These are phyloP conservation scores for Henckelia pumila DNA, from an alignment of 257 asterid genomes.

Conservation along the genomic window DNA sequence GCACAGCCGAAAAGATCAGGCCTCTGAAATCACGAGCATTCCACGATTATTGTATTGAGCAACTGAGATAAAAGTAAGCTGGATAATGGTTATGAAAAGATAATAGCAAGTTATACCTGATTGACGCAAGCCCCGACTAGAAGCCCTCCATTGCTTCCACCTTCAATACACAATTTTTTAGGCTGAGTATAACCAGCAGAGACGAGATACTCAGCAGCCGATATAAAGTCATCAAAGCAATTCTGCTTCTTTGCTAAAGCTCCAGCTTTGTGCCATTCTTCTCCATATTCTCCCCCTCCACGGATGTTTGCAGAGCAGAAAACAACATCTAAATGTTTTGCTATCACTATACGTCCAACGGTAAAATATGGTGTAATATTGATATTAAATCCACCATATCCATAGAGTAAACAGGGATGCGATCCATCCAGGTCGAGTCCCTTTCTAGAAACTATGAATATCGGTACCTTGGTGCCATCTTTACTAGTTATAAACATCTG, in stretches of 20 bases:
- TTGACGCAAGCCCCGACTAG: constrained; percentile 65
- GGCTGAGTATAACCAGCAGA: constrained; percentile 57
- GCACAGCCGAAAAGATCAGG: constrained; percentile 77
- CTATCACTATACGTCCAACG: constrained; percentile 42
- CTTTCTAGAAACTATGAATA: constrained; percentile 56
- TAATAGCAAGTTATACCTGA: constrained; percentile 36
- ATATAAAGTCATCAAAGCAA: constrained; percentile 56
- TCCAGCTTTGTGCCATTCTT: constrained; percentile 73
- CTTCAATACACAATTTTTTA: constrained; percentile 61
- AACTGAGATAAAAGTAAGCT: neutral
- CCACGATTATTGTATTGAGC: neutral
- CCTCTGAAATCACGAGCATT: constrained; percentile 37
- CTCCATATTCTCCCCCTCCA: constrained; percentile 79
- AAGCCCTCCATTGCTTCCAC: constrained; percentile 73
- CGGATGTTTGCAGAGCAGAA: constrained; percentile 61
- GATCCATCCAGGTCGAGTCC: constrained; percentile 50
- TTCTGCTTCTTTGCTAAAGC: constrained; percentile 56
- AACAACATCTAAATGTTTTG: constrained; percentile 47
- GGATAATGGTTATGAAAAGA: neutral
- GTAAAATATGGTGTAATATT: constrained; percentile 48
- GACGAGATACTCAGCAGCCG: constrained; percentile 53
- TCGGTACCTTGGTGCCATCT: constrained; percentile 51
- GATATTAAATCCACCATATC: constrained; percentile 58
- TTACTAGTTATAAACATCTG: constrained; percentile 61
- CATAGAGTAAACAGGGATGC: constrained; percentile 56